A percentile compares a stretch with the other conserved stretches of the same genome.
Evolutionary conservation across 2,329 filamentous ascomycete species (phyloP).

Genomic region (Zymoseptoria ardabiliae): DNA sequence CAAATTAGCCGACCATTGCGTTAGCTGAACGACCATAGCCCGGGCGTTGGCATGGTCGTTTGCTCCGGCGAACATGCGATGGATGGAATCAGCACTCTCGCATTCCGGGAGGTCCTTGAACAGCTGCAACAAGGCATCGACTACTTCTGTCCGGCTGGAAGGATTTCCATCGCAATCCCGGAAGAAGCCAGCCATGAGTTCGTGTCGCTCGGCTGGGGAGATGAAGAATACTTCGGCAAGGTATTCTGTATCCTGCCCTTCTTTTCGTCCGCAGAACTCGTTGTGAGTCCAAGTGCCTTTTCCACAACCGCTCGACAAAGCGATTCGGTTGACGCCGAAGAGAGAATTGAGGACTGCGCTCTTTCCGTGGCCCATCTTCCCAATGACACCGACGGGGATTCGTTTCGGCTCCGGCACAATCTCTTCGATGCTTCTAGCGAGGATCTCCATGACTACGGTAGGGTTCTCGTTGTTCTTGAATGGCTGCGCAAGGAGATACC

Average conservation of each 20-base stretch:
- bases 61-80: too few species aligned
- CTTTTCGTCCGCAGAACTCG: too few species aligned
- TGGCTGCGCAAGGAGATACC: background rate
- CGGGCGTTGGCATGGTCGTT: background rate
- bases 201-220: background rate
- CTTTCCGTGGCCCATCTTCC: conserved; percentile 8
- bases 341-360: conserved; percentile 21
- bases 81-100: background rate
- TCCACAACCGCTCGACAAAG: conserved; percentile 14
- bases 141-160: too few species aligned
- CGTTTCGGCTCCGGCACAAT: background rate
- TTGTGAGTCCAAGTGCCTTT: background rate
- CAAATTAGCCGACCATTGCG: conserved; percentile 1
- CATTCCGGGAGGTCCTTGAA: background rate
- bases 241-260: conserved; percentile 11
- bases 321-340: conserved; percentile 14
- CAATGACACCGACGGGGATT: background rate
- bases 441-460: background rate
- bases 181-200: conserved; percentile 6
- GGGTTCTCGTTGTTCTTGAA: background rate
- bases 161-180: conserved; percentile 1
- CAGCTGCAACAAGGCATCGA: background rate
- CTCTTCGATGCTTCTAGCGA: background rate
- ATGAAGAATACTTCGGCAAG: conserved; percentile 15
- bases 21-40: conserved; percentile 1